Base-by-base conservation (phyloP, 352 stramenopile species). In the Globisporangium yorkense region DNA sequence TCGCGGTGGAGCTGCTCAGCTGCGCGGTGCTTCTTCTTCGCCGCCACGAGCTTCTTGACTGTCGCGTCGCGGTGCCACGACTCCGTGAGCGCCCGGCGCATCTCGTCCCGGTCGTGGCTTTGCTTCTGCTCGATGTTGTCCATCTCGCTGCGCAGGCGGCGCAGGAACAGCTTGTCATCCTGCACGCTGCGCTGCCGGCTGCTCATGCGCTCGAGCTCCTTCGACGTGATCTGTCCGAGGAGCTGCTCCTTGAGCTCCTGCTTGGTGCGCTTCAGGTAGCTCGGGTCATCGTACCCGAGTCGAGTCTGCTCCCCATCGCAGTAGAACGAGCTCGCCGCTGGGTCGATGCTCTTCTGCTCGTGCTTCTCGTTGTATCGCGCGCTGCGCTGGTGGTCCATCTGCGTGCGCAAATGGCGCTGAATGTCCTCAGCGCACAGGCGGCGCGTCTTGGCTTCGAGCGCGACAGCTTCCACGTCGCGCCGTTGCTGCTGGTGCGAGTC, bases 21-120 rank as follows among this genome's bases (percentile, higher is more conserved):
- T 12, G 68, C 76, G 27, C 67, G 70, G 57, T 88, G 75, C 59
- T 80, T 80, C 62, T 87, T 88, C 56, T 83, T 80, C 46, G 55
- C 56, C 62, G 80, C 72, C 15, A 86, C 76, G 10, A 89, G 53
- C 51, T 80, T 80, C 58, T 88, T 89, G 53, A 89, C 81, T 16
- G 68, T 55, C 24, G 47, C 18, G 47, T 52, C 81, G 13, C 80
- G 77, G 29, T 77, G 66, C 79, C 77, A 91, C 16, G 81, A 70
- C 29, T 82, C 72, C 1, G 79, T 89, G 46, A 91, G 72, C 57
- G 65, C 59, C 40, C 80, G 75, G 15, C 75, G 75, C 24, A 72
- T 70, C 58, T 84, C 75, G 1, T 88, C 74, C 13, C 75, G 77
- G 46, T 88, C 71, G 16, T 69, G 63, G 13, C 24, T 29, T 59